phyloP scores from a whole-genome alignment of 2,329 filamentous ascomycete species.

The Bipolaris gigantea region DNA sequence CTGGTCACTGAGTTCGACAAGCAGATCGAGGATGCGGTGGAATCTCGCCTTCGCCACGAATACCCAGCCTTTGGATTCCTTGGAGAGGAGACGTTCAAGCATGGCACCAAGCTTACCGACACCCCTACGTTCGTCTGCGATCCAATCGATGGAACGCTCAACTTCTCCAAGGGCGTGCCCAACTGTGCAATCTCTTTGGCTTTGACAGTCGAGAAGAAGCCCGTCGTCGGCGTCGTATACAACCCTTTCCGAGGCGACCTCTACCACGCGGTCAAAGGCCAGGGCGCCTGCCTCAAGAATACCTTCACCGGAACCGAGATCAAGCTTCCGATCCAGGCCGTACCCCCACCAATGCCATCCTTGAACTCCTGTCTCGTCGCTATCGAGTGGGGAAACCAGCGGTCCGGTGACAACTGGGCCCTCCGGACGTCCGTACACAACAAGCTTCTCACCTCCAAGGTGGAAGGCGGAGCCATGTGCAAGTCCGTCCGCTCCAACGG shows the following conservation, averaged over 20 bases:
- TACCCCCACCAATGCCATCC: slow-evolving; percentile 27
- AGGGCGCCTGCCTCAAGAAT: slow-evolving; percentile 36
- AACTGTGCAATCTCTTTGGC: slow-evolving; percentile 43
- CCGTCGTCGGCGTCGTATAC: slow-evolving; percentile 42
- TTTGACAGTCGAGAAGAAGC: slow-evolving; percentile 35
- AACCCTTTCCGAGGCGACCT: slow-evolving; percentile 42
- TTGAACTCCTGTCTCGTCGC: slow-evolving; percentile 41
- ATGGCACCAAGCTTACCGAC: slow-evolving; percentile 34
- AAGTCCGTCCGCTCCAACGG: slow-evolving; percentile 41
- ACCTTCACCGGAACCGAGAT: slow-evolving; percentile 20
- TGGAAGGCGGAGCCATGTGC: slow-evolving; percentile 38
- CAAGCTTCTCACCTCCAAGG: slow-evolving; percentile 33
- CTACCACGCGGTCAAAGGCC: slow-evolving; percentile 41
- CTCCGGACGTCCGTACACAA: slow-evolving; percentile 35
- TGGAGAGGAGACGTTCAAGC: slow-evolving; percentile 43
- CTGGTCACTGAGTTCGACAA: slow-evolving; percentile 60
- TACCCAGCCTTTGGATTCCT: slow-evolving; percentile 52
- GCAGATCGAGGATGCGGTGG: slow-evolving; percentile 57
- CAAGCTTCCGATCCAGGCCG: slow-evolving; percentile 36
- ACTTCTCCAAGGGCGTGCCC: slow-evolving; percentile 45
- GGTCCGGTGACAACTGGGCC: slow-evolving; percentile 42
- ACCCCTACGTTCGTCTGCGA: slow-evolving; percentile 44
- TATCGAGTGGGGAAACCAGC: slow-evolving; percentile 45
- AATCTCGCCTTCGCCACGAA: slow-evolving; percentile 44
- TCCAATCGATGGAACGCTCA: slow-evolving; percentile 46